A percentile compares a stretch with the other conserved stretches of the same genome.
Conservation (phyloP, 345 rosid species). For the Excoecaria agallocha region DNA sequence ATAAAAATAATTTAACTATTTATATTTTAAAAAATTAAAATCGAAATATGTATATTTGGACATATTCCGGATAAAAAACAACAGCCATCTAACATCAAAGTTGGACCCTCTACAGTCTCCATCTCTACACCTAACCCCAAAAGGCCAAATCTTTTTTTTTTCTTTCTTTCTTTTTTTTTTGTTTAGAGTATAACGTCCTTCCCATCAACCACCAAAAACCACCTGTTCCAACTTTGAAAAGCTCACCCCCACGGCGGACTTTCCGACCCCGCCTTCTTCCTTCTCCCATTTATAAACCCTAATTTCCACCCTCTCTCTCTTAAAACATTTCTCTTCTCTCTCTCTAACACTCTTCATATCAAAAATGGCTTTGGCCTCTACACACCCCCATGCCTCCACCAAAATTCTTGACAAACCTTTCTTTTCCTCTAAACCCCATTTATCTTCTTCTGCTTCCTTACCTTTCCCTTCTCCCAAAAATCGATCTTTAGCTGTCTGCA, state of each 20-base stretch:
- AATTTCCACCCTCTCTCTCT: background rate
- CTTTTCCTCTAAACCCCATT: slow-evolving; percentile 25
- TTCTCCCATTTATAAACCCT: slow-evolving; percentile 13
- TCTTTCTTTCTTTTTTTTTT: too few species aligned
- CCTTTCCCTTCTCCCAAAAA: slow-evolving; percentile 27
- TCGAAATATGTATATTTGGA: too few species aligned
- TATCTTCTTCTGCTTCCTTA: slow-evolving; percentile 21
- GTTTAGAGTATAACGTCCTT: background rate
- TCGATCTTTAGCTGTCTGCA: slow-evolving; percentile 43
- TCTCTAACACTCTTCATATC: background rate
- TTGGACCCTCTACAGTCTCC: too few species aligned
- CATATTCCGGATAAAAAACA: too few species aligned
- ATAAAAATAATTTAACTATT: too few species aligned
- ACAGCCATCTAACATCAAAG: too few species aligned
- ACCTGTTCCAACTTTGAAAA: slow-evolving; percentile 8
- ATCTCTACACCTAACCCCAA: slow-evolving; percentile 5
- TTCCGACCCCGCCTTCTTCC: slow-evolving; percentile 20
- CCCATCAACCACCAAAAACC: slow-evolving; percentile 11
- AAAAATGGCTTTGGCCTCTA: slow-evolving; percentile 51
- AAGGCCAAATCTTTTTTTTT: background rate
- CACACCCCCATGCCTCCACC: slow-evolving; percentile 17
- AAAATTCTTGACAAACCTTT: slow-evolving; percentile 38
- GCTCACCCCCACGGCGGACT: slow-evolving; percentile 43
- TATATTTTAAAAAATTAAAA: too few species aligned
- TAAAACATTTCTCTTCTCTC: background rate